Percentiles rank a stretch among this genome's conserved stretches.
Conservation (phyloP, 352 stramenopile species). For the Pythium sp. region DNA sequence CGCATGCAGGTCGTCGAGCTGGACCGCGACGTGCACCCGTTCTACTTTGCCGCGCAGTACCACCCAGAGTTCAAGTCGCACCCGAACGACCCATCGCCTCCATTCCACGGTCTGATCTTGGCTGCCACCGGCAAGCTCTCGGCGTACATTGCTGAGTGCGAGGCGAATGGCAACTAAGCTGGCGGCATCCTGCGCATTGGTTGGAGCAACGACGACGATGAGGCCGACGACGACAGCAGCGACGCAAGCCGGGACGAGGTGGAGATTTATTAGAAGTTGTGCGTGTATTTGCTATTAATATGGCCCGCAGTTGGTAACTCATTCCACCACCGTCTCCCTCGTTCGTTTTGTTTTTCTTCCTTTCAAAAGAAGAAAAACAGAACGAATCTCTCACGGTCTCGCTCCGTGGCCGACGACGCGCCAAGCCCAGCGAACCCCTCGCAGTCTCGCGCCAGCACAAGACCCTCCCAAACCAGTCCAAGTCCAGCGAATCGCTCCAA, state of each 20-base stretch:
- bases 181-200: neutral
- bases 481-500: neutral
- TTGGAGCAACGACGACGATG: neutral
- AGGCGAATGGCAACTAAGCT: conserved; percentile 32
- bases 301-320: conserved; percentile 11
- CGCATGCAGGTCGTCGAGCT: conserved; percentile 99
- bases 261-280: conserved; percentile 17
- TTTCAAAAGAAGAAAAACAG: conserved; percentile 9
- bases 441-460: conserved; percentile 10
- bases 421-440: conserved; percentile 11
- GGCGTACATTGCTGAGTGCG: conserved; percentile 53
- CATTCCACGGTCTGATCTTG: conserved; percentile 97
- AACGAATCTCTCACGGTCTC: conserved; percentile 20
- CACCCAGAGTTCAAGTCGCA: conserved; percentile 99
- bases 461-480: neutral
- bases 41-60: conserved; percentile 99
- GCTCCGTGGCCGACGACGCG: conserved; percentile 5
- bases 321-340: conserved; percentile 5
- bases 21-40: conserved; percentile 93
- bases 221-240: neutral
- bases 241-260: neutral
- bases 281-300: conserved; percentile 17
- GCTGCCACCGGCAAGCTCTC: conserved; percentile 81
- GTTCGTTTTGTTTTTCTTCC: conserved; percentile 14
- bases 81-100: conserved; percentile 94